Evolutionary conservation across 2,329 filamentous ascomycete species (phyloP), one percentile per base, ranked within the genome.

Genomic region (Thermomyces lanuginosus): DNA sequence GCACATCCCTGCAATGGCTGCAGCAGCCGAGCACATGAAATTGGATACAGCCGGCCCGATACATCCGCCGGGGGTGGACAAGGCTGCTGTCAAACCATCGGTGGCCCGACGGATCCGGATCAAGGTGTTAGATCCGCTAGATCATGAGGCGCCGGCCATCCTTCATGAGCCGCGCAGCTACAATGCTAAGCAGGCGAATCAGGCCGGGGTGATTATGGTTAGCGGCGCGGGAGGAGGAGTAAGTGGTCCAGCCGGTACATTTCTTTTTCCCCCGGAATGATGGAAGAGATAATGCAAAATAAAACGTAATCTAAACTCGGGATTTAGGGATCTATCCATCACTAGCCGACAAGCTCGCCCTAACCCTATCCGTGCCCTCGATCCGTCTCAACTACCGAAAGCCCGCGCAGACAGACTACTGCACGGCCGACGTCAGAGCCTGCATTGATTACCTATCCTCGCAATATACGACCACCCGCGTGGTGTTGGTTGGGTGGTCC

Each of bases 401-500:
- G 22, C 49, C 53, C 1, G 53, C 50, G 0, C 33, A 40, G 8
- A 51, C 41, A 17, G 35, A 39, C 5, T 46, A 46, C 29, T 59
- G 56, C 37, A 40, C 46, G 3, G 30, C 39, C 5, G 55, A 60
- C 31, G 45, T 55, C 1, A 24, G 39, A 6, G 46, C 53, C 6
- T 46, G 45, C 4, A 51, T 60, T 45, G 35, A 46, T 16, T 52
- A 49, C 26, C 40, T 58, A 6, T 24, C 44, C 8, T 32, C 43
- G 8, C 31, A 39, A 14, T 51, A 45, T 33, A 39, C 34, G 1
- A 38, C 52, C 1, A 32, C 30, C n/a, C 41, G 35, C 13, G 56
- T 58, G 35, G 53, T 58, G 4, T 31, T 59, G 8, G 43, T 57
- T 2, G 56, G 56, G 23, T 60, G 55, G 56, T 54, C 48, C 7